Evolutionary conservation across 371 early-diverging fungal species (phyloP), one percentile per base, ranked within the genome.

Genomic region (Apophysomyces sp.): DNA sequence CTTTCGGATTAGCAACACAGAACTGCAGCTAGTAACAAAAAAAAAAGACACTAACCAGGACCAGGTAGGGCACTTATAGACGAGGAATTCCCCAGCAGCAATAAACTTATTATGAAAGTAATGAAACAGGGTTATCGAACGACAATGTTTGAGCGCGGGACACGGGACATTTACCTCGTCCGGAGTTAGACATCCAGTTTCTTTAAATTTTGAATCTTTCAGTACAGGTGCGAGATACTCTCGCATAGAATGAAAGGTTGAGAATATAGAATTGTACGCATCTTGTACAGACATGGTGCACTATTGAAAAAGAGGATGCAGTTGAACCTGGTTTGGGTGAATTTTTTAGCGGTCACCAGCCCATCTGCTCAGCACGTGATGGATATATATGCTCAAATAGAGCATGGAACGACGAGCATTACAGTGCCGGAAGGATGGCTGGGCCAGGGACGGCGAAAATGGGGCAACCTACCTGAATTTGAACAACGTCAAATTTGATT

Each of bases 41-140:
- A 52, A 15, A 11, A 36, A 24, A 40, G 13, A 21, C 9, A 61
- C 76, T 67, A 83, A 90, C 94, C 98, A 98, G 52, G 85, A 80
- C 99, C 99, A 98, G n/a, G 98, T 97, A 11, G 97, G 98, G 72
- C 97, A 98, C 78, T 97, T 98, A 84, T 88, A 95, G 12, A 95
- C 96, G 34, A 98, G 84, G 68, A 94, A 97, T 71, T 98, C 99
- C 26, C 99, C 99, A 6, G 98, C 97, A 27, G 92, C 91, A 57
- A 96, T 90, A 82, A 97, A 98, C 92, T 93, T 80, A 13, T 44
- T 21, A 34, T 44, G 21, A 44, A 26, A 26, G 18, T 18, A 13
- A 52, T n/a, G 21, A 57, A 55, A 13, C 12, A 16, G 52, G 15
- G 32, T 32, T 36, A 34, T 2, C 13, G 34, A 34, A 34, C 8